Evolutionary conservation across 176 grass and related monocot species (phyloP).

Genomic region (Rhipidocladum racemiflorum): DNA sequence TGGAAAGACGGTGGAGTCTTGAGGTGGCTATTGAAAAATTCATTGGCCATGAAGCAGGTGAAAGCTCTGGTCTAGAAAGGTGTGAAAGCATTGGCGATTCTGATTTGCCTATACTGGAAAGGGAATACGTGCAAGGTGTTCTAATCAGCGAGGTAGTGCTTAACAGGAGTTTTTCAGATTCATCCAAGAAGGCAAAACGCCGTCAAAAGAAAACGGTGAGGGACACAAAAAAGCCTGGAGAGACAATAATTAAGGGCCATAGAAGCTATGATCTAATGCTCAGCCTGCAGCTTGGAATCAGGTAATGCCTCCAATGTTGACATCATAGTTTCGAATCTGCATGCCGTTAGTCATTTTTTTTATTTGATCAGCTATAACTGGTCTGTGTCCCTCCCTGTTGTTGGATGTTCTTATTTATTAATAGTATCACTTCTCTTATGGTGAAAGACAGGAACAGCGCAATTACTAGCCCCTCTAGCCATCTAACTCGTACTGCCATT

Average conservation of each 20-base stretch:
- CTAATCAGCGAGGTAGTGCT: conserved; percentile 90
- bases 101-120: conserved; percentile 69
- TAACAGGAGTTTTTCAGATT: conserved; percentile 56
- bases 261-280: conserved; percentile 97
- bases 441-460: not conserved
- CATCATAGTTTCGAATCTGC: not conserved
- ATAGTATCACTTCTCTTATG: conserved; percentile 12
- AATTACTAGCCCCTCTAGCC: not conserved
- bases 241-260: conserved; percentile 95
- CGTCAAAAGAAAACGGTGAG: conserved; percentile 72
- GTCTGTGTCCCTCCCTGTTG: not conserved
- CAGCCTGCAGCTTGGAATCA: conserved; percentile 95
- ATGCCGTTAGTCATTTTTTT: not conserved
- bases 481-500: not conserved
- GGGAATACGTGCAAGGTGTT: conserved; percentile 98
- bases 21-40: conserved; percentile 85
- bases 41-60: conserved; percentile 56
- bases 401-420: conserved; percentile 8
- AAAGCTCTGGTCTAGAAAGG: conserved; percentile 39
- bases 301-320: conserved; percentile 38
- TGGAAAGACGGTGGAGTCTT: conserved; percentile 93
- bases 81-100: conserved; percentile 52
- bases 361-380: not conserved
- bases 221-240: conserved; percentile 81
- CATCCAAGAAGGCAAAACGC: conserved; percentile 76